Conservation (phyloP, 805 yeast species). For the Metschnikowia aberdeeniae region DNA sequence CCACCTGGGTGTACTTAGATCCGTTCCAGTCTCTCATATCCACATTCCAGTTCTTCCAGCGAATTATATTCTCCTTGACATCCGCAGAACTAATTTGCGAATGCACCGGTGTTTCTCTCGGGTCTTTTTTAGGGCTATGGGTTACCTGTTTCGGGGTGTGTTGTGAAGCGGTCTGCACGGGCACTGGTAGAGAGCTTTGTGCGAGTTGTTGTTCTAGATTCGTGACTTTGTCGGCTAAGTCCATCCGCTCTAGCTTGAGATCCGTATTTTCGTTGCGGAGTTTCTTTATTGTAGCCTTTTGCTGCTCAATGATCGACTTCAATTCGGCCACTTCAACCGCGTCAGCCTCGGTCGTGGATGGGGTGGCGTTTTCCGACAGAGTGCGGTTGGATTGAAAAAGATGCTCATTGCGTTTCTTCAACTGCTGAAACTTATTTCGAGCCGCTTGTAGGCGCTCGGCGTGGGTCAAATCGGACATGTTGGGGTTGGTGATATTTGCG, state of each 20-base stretch:
- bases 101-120: slow-evolving; percentile 12
- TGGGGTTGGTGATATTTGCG: neutral
- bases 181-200: slow-evolving; percentile 3
- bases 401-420: slow-evolving; percentile 42
- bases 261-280: slow-evolving; percentile 42
- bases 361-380: neutral
- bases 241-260: slow-evolving; percentile 37
- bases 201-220: slow-evolving; percentile 26
- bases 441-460: slow-evolving; percentile 72
- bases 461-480: slow-evolving; percentile 26
- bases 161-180: slow-evolving; percentile 17
- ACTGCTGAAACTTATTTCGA: slow-evolving; percentile 65
- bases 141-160: slow-evolving; percentile 28
- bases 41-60: slow-evolving; percentile 82
- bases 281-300: slow-evolving; percentile 32
- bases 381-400: neutral
- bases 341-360: neutral
- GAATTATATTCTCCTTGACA: slow-evolving; percentile 53
- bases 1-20: slow-evolving; percentile 41
- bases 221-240: slow-evolving; percentile 30
- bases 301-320: slow-evolving; percentile 26
- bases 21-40: slow-evolving; percentile 85
- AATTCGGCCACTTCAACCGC: slow-evolving; percentile 14
- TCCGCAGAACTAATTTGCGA: slow-evolving; percentile 37
- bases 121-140: slow-evolving; percentile 26